Evolutionary conservation across 129 eudicot genomes (phyloP).

Genomic region (Silybum marianum): DNA sequence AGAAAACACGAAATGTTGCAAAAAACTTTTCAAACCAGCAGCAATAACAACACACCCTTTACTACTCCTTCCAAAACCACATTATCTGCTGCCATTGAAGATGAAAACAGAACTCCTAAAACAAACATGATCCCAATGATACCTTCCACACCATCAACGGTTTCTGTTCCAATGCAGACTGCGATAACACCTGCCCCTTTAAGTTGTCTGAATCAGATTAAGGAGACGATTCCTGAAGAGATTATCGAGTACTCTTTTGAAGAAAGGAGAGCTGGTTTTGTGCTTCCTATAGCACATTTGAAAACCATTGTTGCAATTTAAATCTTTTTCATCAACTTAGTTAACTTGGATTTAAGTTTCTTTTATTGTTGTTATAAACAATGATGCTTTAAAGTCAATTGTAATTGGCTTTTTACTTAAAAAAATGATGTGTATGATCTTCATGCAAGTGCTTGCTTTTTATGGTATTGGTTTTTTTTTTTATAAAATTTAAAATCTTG

Average conservation of each 20-base stretch:
- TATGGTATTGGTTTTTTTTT: conserved; percentile 31
- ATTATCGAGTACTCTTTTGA: conserved; percentile 91
- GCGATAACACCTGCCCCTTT: conserved; percentile 56
- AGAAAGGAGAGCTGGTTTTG: conserved; percentile 82
- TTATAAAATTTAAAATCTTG: conserved; percentile 20
- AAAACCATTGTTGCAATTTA: conserved; percentile 47
- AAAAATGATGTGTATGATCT: conserved; percentile 1
- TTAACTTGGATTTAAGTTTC: conserved; percentile 12
- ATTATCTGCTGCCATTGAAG: conserved; percentile 34
- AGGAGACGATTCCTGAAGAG: conserved; percentile 48
- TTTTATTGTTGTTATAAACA: conserved; percentile 10
- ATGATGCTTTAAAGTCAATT: conserved; percentile 44
- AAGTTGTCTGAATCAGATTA: conserved; percentile 13
- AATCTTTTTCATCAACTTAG: conserved; percentile 8
- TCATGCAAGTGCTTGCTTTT: conserved; percentile 22
- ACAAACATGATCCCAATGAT: conserved; percentile 36
- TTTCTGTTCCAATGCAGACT: conserved; percentile 80
- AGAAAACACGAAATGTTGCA: conserved; percentile 55
- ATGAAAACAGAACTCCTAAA: conserved; percentile 76
- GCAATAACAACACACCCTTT: conserved; percentile 44
- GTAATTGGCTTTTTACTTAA: conserved; percentile 40
- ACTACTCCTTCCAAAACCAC: conserved; percentile 63
- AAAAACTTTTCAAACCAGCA: conserved; percentile 42
- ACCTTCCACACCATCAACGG: conserved; percentile 66
- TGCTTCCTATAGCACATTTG: conserved; percentile 50